Evolutionary conservation across 768 basidiomycete species (phyloP), one percentile per base, ranked within the genome.

Genomic region (Podaxis carcinomalis): DNA sequence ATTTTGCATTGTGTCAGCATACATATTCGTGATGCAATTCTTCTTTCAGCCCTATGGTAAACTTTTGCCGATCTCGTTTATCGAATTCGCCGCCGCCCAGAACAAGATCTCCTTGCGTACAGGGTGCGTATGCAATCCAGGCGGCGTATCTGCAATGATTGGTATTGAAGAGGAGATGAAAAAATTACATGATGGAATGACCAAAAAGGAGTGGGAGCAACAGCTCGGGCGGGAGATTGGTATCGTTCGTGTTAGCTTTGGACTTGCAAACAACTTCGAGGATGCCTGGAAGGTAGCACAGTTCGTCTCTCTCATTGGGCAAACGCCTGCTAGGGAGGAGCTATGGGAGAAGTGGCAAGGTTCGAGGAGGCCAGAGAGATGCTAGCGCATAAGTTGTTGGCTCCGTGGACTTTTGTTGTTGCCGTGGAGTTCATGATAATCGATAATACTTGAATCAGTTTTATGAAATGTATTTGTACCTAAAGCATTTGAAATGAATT

Each of bases 91-190:
- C 0, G 89, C 90, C 13, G 78, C 85, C 14, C 76, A 73, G 56
- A 78, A 81, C 64, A 82, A 79, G 53, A 86, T 93, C 59, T 92
- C 90, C 14, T 73, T 93, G 28, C 85, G 92, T 44, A 90, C 91
- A 1, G 92, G 92, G 0, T 94, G 92, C 70, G 87, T 93, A 84
- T 94, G 92, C 68, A 94, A 93, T 65, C 90, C 92, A 14, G 92
- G 92, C 7, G 92, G 86, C 16, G 89, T 90, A 0, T 85, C 89
- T 0, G 82, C 88, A 3, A 73, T 93, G 14, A 78, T 92, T 4
- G 86, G 86, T 0, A 80, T 92, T 32, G 74, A 85, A 62, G 77
- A 80, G 19, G 79, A 86, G 59, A 92, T 92, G 90, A 42, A 42
- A 23, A n/a, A 47, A 7, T 23, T 47, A 7, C 46, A 19, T 6